phyloP scores from a whole-genome alignment of 441 rosid species.

The Populus hybrid region DNA sequence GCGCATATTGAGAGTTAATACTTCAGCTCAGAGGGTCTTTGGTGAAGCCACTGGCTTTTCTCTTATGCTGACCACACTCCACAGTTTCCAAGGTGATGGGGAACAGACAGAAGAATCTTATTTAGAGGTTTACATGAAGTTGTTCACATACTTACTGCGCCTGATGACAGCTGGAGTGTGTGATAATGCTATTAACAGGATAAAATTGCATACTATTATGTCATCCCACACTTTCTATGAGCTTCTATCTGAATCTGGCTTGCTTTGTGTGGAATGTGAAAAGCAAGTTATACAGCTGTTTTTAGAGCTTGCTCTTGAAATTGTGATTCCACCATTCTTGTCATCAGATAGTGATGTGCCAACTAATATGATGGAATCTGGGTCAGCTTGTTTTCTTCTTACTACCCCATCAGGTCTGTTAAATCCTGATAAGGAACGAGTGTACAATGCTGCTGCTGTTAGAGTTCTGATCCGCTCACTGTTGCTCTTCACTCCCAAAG shows the following conservation, averaged over 20 bases:
- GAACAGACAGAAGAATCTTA: slow-evolving; percentile 58
- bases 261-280: slow-evolving; percentile 93
- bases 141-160: slow-evolving; percentile 86
- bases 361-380: slow-evolving; percentile 48
- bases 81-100: slow-evolving; percentile 80
- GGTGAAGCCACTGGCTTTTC: slow-evolving; percentile 99
- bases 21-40: slow-evolving; percentile 84
- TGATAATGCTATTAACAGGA: slow-evolving; percentile 82
- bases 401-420: slow-evolving; percentile 59
- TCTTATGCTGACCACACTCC: slow-evolving; percentile 92
- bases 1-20: slow-evolving; percentile 92
- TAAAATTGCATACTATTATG: slow-evolving; percentile 75
- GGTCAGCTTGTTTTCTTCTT: slow-evolving; percentile 48
- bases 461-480: slow-evolving; percentile 87
- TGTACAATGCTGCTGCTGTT: slow-evolving; percentile 90
- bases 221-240: slow-evolving; percentile 94
- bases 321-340: slow-evolving; percentile 87
- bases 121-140: slow-evolving; percentile 55
- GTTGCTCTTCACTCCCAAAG: slow-evolving; percentile 93
- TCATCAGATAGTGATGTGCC: slow-evolving; percentile 50
- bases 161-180: slow-evolving; percentile 89
- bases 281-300: slow-evolving; percentile 94
- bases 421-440: slow-evolving; percentile 80
- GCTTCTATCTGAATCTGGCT: slow-evolving; percentile 92
- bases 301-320: slow-evolving; percentile 95